phyloP scores from a whole-genome alignment of 768 basidiomycete genomes.

The Trametes elegans region DNA sequence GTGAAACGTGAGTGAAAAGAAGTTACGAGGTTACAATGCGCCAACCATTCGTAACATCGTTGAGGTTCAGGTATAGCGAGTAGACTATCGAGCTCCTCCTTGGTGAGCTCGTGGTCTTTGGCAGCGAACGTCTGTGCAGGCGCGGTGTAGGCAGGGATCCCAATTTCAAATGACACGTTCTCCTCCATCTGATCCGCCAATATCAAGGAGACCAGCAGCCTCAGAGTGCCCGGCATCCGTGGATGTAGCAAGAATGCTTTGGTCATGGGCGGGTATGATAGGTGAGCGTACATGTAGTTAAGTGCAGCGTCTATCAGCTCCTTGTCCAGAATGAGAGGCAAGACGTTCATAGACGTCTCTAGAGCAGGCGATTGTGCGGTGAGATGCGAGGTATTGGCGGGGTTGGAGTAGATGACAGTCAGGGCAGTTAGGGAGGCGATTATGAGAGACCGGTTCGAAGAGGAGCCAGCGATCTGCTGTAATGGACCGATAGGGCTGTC shows the following conservation, averaged over 20 bases:
- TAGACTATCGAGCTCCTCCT: constrained; percentile 64
- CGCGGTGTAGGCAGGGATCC: constrained; percentile 55
- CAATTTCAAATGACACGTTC: constrained; percentile 60
- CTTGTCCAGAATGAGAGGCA: constrained; percentile 72
- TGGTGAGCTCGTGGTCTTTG: constrained; percentile 64
- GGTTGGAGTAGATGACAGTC: constrained; percentile 59
- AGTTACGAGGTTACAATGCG: not conserved
- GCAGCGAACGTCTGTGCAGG: constrained; percentile 45
- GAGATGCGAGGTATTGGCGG: constrained; percentile 55
- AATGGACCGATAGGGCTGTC: constrained; percentile 57
- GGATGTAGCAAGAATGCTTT: constrained; percentile 73
- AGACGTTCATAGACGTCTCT: constrained; percentile 61
- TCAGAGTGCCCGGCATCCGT: constrained; percentile 67
- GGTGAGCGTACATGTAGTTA: constrained; percentile 72
- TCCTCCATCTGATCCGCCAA: constrained; percentile 74
- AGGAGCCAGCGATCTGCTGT: constrained; percentile 49
- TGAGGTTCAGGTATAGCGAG: constrained; percentile 66
- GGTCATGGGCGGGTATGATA: constrained; percentile 72
- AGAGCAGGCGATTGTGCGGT: constrained; percentile 57
- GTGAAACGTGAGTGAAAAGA: not conserved
- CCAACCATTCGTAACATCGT: constrained; percentile 81
- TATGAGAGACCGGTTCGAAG: constrained; percentile 75
- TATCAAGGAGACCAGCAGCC: constrained; percentile 63
- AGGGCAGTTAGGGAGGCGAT: constrained; percentile 62
- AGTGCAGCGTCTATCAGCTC: constrained; percentile 66